Percentiles rank a stretch among this genome's conserved stretches.
phyloP scores from a whole-genome alignment of 257 asterid species.

The Fraxinus quadrangulata region DNA sequence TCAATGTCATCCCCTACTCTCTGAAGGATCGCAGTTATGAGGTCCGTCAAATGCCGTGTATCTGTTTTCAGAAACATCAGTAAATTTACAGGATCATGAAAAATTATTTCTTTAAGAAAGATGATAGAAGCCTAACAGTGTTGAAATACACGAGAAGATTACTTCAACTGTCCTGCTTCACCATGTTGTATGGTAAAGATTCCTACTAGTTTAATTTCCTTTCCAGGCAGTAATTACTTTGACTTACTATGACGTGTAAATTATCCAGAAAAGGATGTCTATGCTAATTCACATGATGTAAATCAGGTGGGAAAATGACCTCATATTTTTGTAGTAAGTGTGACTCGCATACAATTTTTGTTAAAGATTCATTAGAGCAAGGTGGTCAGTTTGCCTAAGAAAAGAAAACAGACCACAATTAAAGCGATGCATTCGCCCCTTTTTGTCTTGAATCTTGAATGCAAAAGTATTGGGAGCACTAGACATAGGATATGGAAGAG shows the following conservation, averaged over 20 bases:
- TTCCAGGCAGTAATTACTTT: background rate
- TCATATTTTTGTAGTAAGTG: background rate
- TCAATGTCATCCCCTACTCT: conserved; percentile 89
- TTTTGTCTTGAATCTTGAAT: conserved; percentile 87
- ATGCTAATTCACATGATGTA: background rate
- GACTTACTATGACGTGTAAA: background rate
- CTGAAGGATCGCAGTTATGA: conserved; percentile 82
- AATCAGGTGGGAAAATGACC: background rate
- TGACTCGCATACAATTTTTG: background rate
- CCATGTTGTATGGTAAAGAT: background rate
- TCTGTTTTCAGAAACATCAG: conserved; percentile 45
- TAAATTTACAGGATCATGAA: conserved; percentile 4
- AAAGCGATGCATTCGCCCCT: conserved; percentile 93
- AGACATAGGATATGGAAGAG: conserved; percentile 55
- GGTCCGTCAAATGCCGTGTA: conserved; percentile 62
- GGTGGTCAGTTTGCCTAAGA: background rate
- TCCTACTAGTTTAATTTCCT: background rate
- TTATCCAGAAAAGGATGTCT: background rate
- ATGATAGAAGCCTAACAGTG: background rate
- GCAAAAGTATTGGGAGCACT: conserved; percentile 54
- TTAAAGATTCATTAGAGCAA: background rate
- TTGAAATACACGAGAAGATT: background rate
- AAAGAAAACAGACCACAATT: conserved; percentile 60
- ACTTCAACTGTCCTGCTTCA: background rate
- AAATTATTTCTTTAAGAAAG: background rate